phyloP scores from a whole-genome alignment of 306 rosid species.

The Mimosa pudica region DNA sequence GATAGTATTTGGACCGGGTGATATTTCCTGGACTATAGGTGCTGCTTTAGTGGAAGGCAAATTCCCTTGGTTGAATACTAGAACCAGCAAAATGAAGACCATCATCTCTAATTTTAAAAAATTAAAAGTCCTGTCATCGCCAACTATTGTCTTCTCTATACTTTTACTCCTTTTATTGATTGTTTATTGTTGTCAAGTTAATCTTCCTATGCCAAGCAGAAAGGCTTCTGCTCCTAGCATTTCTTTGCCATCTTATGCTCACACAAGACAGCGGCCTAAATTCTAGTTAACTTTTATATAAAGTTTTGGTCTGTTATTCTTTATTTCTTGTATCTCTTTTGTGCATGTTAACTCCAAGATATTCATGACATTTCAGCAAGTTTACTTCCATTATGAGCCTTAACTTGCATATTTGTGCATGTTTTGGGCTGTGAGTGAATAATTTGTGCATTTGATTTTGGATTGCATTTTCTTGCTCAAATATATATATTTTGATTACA shows the following conservation, averaged over 20 bases:
- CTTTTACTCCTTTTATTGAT: constrained; percentile 61
- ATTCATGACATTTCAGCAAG: too few relatives aligned
- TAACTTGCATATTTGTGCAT: too few relatives aligned
- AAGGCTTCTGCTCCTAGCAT: constrained; percentile 44
- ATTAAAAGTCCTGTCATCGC: constrained; percentile 50
- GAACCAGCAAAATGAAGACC: constrained; percentile 33
- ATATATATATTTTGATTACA: too few relatives aligned
- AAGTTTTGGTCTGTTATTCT: neutral
- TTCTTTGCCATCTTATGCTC: constrained; percentile 53
- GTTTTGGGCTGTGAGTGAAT: too few relatives aligned
- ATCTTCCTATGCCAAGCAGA: constrained; percentile 72
- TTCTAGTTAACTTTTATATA: constrained; percentile 33
- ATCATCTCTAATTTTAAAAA: constrained; percentile 41
- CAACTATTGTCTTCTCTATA: constrained; percentile 56
- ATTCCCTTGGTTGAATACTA: constrained; percentile 42
- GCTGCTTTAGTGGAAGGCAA: constrained; percentile 77
- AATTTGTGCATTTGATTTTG: too few relatives aligned
- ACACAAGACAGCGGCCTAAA: constrained; percentile 42
- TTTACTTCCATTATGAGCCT: too few relatives aligned
- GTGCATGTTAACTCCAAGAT: too few relatives aligned
- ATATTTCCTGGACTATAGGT: constrained; percentile 87
- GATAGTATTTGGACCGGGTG: constrained; percentile 79
- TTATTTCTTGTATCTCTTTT: constrained; percentile 23
- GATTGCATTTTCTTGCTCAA: too few relatives aligned
- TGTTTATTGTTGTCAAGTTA: constrained; percentile 65